Evolutionary conservation across 169 alveolate genomes (phyloP).

Genomic region (Blepharisma undulans): DNA sequence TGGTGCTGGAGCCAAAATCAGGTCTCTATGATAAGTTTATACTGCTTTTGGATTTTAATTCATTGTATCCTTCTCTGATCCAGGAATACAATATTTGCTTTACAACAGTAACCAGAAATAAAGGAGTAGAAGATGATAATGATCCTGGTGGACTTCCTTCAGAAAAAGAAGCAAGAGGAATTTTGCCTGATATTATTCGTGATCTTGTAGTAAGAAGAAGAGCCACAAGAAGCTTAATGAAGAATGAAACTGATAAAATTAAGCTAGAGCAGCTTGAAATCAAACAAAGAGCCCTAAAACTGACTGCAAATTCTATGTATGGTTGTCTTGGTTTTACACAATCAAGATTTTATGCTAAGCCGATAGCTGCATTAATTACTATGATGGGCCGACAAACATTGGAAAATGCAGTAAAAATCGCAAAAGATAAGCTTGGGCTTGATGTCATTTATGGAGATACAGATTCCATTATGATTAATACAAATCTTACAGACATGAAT

Average conservation of each 20-base stretch:
- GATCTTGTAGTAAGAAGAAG: conserved; percentile 85
- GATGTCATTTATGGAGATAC: conserved; percentile 99
- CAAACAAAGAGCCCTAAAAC: conserved; percentile 95
- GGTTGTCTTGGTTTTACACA: conserved; percentile 98
- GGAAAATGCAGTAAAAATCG: conserved; percentile 91
- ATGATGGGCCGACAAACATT: conserved; percentile 91
- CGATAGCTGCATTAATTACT: conserved; percentile 98
- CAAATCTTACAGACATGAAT: conserved; percentile 83
- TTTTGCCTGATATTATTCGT: conserved; percentile 89
- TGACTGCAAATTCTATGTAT: conserved; percentile 98
- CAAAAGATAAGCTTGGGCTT: conserved; percentile 87
- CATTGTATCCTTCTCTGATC: conserved; percentile 99
- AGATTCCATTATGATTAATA: conserved; percentile 98
- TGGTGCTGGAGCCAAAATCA: conserved; percentile 96
- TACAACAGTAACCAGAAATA: conserved; percentile 91
- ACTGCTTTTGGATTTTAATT: conserved; percentile 96
- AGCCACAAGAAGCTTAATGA: conserved; percentile 65
- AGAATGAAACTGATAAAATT: conserved; percentile 76
- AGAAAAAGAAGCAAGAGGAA: conserved; percentile 51
- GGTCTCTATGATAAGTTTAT: conserved; percentile 96
- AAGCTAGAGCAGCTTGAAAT: conserved; percentile 88
- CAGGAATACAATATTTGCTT: conserved; percentile 99
- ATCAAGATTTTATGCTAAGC: conserved; percentile 97
- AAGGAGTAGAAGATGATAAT: conserved; percentile 60
- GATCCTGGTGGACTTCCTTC: conserved; percentile 48